phyloP scores from a whole-genome alignment of 768 basidiomycete species.

The Hebeloma cylindrosporum region DNA sequence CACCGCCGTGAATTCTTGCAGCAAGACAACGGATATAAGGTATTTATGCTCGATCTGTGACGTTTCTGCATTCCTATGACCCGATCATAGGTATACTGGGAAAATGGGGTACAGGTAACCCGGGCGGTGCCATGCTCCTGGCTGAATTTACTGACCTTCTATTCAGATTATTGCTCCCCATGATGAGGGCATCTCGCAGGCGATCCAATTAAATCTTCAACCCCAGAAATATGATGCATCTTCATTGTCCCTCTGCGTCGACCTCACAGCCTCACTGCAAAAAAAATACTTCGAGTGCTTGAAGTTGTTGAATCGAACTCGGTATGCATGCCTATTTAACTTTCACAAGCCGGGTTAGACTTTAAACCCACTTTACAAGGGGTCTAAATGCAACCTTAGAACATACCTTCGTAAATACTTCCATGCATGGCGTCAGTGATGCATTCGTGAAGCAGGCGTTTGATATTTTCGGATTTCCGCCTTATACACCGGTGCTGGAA shows the following conservation, averaged over 20 bases:
- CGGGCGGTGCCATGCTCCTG: background rate
- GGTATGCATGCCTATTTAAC: constrained; percentile 20
- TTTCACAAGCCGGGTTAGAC: background rate
- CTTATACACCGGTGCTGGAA: constrained; percentile 58
- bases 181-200: constrained; percentile 70
- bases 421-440: constrained; percentile 89
- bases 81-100: constrained; percentile 74
- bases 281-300: constrained; percentile 55
- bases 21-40: constrained; percentile 91
- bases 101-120: constrained; percentile 82
- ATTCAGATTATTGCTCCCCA: constrained; percentile 81
- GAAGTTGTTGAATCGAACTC: constrained; percentile 25
- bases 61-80: constrained; percentile 4
- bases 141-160: background rate
- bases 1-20: constrained; percentile 23
- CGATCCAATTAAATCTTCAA: constrained; percentile 62
- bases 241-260: constrained; percentile 46
- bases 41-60: constrained; percentile 20
- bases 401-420: constrained; percentile 78
- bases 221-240: constrained; percentile 43
- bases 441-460: constrained; percentile 60
- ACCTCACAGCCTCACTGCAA: constrained; percentile 60
- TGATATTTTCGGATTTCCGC: constrained; percentile 53
- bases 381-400: constrained; percentile 36
- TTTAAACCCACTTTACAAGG: constrained; percentile 21